Conservation (phyloP, 2,329 filamentous ascomycete genomes). For the Tolypocladium nubicola region DNA sequence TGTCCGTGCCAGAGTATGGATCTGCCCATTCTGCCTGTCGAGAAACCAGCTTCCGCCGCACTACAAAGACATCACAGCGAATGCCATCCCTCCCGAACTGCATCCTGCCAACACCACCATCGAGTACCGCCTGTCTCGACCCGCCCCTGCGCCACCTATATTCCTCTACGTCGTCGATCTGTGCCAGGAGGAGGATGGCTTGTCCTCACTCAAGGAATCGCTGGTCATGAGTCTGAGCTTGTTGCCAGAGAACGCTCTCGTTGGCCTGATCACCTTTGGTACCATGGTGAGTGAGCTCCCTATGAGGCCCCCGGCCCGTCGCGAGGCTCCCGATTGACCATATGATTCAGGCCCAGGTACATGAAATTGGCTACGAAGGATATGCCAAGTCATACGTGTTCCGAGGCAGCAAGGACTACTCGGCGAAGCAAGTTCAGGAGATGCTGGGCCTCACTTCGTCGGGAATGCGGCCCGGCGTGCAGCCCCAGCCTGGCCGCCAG, state of each 20-base stretch:
- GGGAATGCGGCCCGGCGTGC: conserved; percentile 63
- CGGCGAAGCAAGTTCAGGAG: conserved; percentile 97
- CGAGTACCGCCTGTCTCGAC: conserved; percentile 71
- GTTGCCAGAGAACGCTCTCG: conserved; percentile 69
- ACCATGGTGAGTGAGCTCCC: conserved; percentile 60
- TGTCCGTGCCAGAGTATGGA: conserved; percentile 74
- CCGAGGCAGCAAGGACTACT: conserved; percentile 93
- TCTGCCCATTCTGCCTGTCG: conserved; percentile 79
- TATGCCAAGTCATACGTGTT: conserved; percentile 99
- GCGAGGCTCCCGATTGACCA: not conserved
- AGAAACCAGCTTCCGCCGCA: conserved; percentile 74
- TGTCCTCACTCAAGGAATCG: conserved; percentile 75
- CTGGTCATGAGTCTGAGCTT: conserved; percentile 78
- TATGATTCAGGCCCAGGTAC: conserved; percentile 67
- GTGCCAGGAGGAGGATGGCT: conserved; percentile 78
- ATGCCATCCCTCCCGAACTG: conserved; percentile 73
- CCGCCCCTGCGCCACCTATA: conserved; percentile 76
- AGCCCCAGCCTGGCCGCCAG: conserved; percentile 63
- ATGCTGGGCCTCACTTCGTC: conserved; percentile 81
- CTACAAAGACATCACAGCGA: conserved; percentile 82
- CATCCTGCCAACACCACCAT: conserved; percentile 81
- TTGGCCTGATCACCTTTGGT: conserved; percentile 77
- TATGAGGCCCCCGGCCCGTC: conserved; percentile 9
- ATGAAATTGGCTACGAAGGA: conserved; percentile 95
- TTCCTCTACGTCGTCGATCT: conserved; percentile 83